phyloP scores from a whole-genome alignment of 2,329 filamentous ascomycete species.

The Neonectria punicea region DNA sequence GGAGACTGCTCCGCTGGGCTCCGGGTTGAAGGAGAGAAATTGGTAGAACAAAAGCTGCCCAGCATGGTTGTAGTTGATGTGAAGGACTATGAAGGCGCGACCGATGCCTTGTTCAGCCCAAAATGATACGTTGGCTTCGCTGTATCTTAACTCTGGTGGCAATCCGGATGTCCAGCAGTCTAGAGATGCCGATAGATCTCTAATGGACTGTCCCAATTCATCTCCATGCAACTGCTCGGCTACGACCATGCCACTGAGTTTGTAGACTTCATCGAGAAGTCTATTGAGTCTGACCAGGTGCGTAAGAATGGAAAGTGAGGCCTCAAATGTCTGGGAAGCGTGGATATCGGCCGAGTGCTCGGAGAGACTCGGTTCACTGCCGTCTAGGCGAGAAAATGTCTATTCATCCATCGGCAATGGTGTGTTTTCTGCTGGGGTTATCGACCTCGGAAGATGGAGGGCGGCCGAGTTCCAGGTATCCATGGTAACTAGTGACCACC shows the following conservation, averaged over 20 bases:
- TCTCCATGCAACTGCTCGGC: not conserved
- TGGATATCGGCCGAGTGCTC: not conserved
- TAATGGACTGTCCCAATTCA: slow-evolving; percentile 43
- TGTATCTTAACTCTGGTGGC: slow-evolving; percentile 50
- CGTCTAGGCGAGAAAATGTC: not conserved
- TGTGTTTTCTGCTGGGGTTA: slow-evolving; percentile 29
- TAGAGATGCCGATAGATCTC: slow-evolving; percentile 46
- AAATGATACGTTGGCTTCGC: slow-evolving; percentile 46
- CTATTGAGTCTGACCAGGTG: slow-evolving; percentile 43
- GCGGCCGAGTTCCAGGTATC: slow-evolving; percentile 38
- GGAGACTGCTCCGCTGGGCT: slow-evolving; percentile 37
- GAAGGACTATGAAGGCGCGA: slow-evolving; percentile 55
- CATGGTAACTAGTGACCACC: slow-evolving; percentile 36
- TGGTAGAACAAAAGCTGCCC: slow-evolving; percentile 59
- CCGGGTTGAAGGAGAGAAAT: slow-evolving; percentile 48
- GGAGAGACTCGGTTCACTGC: not conserved
- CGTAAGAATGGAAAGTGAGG: slow-evolving; percentile 2
- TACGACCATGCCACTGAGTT: slow-evolving; percentile 32
- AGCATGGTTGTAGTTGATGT: slow-evolving; percentile 60
- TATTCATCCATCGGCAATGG: slow-evolving; percentile 51
- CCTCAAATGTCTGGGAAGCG: not conserved
- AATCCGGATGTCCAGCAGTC: slow-evolving; percentile 46
- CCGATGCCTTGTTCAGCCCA: slow-evolving; percentile 53
- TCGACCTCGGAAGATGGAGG: slow-evolving; percentile 31
- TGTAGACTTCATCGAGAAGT: slow-evolving; percentile 53